Evolutionary conservation across 257 asterid species (phyloP).

Genomic region (Jasminum sambac): DNA sequence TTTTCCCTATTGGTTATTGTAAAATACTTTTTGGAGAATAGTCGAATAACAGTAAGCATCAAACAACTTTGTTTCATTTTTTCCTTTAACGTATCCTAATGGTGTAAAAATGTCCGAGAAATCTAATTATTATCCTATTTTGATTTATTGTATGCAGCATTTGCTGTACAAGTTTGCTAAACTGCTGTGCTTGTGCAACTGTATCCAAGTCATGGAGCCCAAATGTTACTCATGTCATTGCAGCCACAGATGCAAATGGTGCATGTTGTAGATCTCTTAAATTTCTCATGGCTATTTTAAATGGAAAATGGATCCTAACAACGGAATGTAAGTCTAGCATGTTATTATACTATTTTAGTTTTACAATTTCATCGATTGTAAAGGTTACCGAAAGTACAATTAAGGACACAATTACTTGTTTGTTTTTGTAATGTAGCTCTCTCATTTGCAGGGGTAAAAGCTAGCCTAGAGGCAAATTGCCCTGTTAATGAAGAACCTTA

Average conservation of each 20-base stretch:
- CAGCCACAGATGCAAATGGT: slow-evolving; percentile 76
- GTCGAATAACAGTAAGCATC: not conserved
- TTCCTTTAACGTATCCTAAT: not conserved
- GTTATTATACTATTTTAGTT: not conserved
- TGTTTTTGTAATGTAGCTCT: not conserved
- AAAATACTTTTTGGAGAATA: not conserved
- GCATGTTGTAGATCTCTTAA: slow-evolving; percentile 81
- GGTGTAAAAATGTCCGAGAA: slow-evolving; percentile 6
- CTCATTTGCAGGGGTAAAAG: slow-evolving; percentile 69
- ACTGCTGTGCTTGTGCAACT: slow-evolving; percentile 66
- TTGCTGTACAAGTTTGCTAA: slow-evolving; percentile 54
- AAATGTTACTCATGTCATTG: slow-evolving; percentile 79
- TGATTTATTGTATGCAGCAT: slow-evolving; percentile 42
- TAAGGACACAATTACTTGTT: not conserved
- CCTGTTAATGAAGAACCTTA: slow-evolving; percentile 69
- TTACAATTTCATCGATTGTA: not conserved
- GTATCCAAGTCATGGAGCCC: slow-evolving; percentile 70
- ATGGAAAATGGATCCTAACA: slow-evolving; percentile 81
- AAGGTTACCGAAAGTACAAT: not conserved
- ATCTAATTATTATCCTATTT: slow-evolving; percentile 23
- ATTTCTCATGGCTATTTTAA: slow-evolving; percentile 85
- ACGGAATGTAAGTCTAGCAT: slow-evolving; percentile 65
- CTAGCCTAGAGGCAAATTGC: slow-evolving; percentile 56
- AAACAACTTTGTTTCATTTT: no score
- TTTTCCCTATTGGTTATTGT: slow-evolving; percentile 17